Conservation (phyloP, 78 protist species). For the Dictyostelium purpureum region DNA sequence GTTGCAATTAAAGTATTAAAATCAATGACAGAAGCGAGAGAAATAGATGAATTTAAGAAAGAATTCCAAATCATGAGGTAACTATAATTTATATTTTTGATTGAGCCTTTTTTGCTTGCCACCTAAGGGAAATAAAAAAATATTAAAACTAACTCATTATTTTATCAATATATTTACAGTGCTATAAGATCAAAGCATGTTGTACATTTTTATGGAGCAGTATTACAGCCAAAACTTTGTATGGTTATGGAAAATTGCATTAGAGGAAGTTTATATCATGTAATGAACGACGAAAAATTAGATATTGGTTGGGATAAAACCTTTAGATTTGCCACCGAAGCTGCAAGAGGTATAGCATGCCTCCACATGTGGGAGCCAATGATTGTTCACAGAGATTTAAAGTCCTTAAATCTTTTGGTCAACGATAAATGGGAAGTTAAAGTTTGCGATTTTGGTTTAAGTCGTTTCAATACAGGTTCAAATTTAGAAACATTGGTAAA, state of each 20-base stretch:
- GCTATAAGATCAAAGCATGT: constrained; percentile 74
- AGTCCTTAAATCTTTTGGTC: constrained; percentile 79
- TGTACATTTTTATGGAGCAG: constrained; percentile 84
- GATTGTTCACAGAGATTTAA: constrained; percentile 81
- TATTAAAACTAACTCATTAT: neutral
- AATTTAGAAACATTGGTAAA: constrained; percentile 79
- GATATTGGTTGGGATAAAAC: constrained; percentile 79
- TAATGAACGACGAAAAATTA: constrained; percentile 40
- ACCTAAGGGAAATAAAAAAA: neutral
- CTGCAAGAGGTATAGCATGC: constrained; percentile 70
- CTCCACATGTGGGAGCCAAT: constrained; percentile 79
- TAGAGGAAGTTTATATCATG: constrained; percentile 79
- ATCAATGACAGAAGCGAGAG: constrained; percentile 61
- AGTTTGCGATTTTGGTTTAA: constrained; percentile 84
- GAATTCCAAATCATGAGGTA: constrained; percentile 89
- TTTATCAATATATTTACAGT: neutral
- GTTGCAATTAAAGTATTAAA: constrained; percentile 80
- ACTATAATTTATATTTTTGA: neutral
- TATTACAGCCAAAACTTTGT: constrained; percentile 80
- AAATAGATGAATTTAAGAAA: constrained; percentile 82
- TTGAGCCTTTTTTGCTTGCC: no score
- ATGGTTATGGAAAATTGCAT: constrained; percentile 86
- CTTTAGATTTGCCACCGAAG: constrained; percentile 66
- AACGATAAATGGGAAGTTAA: constrained; percentile 70
- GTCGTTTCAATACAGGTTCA: constrained; percentile 75